These are phyloP conservation scores for Physaria fendleri DNA, from an alignment of 345 rosid genomes.

Conservation along the genomic window DNA sequence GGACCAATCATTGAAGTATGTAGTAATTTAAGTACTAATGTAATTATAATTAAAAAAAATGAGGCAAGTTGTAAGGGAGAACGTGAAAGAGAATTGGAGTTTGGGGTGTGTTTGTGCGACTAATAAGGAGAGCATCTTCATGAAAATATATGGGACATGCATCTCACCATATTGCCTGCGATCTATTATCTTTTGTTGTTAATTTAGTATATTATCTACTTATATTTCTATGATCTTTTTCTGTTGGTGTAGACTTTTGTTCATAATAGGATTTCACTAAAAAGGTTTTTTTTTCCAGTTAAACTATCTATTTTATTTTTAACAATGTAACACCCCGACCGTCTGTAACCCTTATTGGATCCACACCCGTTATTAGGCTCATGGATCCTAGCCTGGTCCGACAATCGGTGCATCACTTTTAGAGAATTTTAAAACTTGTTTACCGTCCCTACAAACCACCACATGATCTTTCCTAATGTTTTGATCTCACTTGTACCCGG, in stretches of 20 bases:
- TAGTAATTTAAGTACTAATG: neutral
- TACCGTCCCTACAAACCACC: no score
- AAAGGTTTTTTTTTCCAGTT: no score
- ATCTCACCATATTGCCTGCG: constrained; percentile 18
- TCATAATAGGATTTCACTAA: neutral
- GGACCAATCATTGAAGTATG: constrained; percentile 25
- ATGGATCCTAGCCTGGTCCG: no score
- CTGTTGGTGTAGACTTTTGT: neutral
- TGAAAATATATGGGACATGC: constrained; percentile 29
- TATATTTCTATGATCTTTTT: neutral
- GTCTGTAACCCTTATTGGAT: no score
- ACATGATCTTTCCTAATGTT: no score
- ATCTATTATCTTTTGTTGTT: constrained; percentile 8
- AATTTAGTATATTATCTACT: neutral
- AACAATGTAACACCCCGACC: no score
- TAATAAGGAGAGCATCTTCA: constrained; percentile 21
- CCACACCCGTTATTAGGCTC: no score
- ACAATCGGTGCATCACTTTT: no score
- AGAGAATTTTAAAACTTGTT: no score
- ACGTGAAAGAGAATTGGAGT: constrained; percentile 30
- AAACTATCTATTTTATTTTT: no score
- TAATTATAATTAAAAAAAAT: no score
- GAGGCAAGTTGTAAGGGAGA: constrained; percentile 27
- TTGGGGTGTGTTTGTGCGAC: constrained; percentile 27
- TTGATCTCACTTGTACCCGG: no score